Conservation (phyloP, 768 basidiomycete species). For the Calocybe cyanea region DNA sequence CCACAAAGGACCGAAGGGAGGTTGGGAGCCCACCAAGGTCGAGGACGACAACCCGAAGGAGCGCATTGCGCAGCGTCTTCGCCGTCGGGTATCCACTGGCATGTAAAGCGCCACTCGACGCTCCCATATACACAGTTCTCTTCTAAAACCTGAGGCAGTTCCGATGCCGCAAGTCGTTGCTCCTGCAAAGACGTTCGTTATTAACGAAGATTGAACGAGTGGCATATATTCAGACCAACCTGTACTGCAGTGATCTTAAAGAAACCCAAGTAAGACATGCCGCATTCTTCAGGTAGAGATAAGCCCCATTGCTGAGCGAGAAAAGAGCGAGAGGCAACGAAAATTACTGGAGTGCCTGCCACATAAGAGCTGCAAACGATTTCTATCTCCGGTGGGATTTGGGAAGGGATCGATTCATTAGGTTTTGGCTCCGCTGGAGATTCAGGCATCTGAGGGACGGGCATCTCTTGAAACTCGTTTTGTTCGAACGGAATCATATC, state of each 20-base stretch:
- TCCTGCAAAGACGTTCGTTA: background rate
- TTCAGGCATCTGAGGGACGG: no score
- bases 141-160: background rate
- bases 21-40: slow-evolving; percentile 25
- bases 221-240: slow-evolving; percentile 20
- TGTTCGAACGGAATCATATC: no score
- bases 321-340: slow-evolving; percentile 34
- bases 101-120: slow-evolving; percentile 42
- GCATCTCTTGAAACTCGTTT: no score
- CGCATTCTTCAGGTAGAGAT: slow-evolving; percentile 32
- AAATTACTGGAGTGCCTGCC: slow-evolving; percentile 33
- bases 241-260: slow-evolving; percentile 38
- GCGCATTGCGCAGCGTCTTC: slow-evolving; percentile 31
- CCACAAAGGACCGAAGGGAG: background rate
- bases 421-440: background rate
- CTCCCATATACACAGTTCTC: slow-evolving; percentile 21
- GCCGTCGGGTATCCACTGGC: slow-evolving; percentile 48
- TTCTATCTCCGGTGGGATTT: slow-evolving; percentile 40
- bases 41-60: slow-evolving; percentile 3
- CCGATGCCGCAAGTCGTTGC: background rate
- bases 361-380: slow-evolving; percentile 38
- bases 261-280: slow-evolving; percentile 42
- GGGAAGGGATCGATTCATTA: slow-evolving; percentile 19
- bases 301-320: slow-evolving; percentile 25
- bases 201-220: background rate